Evolutionary conservation across 306 rosid genomes (phyloP), one percentile per base, ranked within the genome.

Genomic region (Urtica urens): DNA sequence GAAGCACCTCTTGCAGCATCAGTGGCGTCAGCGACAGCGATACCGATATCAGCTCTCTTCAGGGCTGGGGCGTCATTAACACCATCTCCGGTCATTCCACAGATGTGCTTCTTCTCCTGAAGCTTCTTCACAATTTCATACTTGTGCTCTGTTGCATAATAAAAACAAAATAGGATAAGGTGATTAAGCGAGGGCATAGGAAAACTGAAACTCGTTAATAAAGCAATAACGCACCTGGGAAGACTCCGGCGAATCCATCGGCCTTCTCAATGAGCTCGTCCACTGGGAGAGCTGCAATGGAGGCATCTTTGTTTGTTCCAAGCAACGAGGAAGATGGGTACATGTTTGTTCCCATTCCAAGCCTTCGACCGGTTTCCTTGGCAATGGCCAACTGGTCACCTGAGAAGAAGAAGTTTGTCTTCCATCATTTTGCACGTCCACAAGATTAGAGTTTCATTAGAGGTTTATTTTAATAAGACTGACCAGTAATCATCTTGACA

Each of bases 31-130:
- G 96, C 99, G 65, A 92, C 99, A 58, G 96, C 99, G 60, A 92
- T 92, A 20, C 99, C 99, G 65, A 92, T 92, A 55, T 92, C 96
- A 18, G 99, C 99, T 66, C 63, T 92, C 74, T 92, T 92, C 44
- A 92, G 65, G 20, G 99, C 99, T 43, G 99, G 96, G 56, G 99
- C 99, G 23, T 92, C 99, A 21, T 92, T 92, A 31, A 92, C 99
- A 57, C 99, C 99, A 75, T 92, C 99, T 46, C 99, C 99, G 4
- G 99, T 92, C 99, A 92, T 92, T 58, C 99, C 99, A 77, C 99
- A 92, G 16, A 92, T 92, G 63, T 92, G 99, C 66, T 92, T 85
- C 72, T 76, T 81, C 30, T 92, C 94, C 51, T 92, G 99, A 57
- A 92, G 77, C 83, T 62, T 79, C 80, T 79, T 92, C 20, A 92